phyloP scores from a whole-genome alignment of 192 early-diverging fungal species.

The Coemansia sp. region DNA sequence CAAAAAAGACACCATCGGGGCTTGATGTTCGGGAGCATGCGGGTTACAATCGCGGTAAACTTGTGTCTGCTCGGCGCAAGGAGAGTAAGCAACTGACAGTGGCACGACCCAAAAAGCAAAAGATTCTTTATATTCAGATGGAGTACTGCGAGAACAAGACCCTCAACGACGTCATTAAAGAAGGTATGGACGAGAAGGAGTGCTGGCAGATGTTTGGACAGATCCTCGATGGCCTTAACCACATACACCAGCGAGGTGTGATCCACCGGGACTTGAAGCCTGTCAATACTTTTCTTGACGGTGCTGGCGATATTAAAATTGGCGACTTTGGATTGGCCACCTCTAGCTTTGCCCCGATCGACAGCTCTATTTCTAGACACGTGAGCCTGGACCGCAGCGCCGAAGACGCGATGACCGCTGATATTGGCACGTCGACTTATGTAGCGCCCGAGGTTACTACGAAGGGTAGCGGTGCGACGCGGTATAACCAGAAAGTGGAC shows the following conservation, averaged over 20 bases:
- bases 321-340: conserved; percentile 97
- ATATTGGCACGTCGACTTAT: conserved; percentile 90
- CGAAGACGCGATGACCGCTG: conserved; percentile 72
- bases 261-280: conserved; percentile 78
- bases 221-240: conserved; percentile 86
- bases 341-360: conserved; percentile 47
- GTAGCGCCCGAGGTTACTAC: conserved; percentile 68
- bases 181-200: conserved; percentile 77
- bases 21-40: conserved; percentile 9
- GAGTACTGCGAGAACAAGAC: conserved; percentile 98
- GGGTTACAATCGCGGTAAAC: not conserved
- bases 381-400: conserved; percentile 32
- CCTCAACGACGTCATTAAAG: conserved; percentile 78
- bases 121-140: conserved; percentile 95
- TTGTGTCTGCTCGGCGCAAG: not conserved
- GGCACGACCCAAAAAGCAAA: not conserved
- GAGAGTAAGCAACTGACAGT: not conserved
- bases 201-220: conserved; percentile 87
- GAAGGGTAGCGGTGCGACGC: conserved; percentile 39
- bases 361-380: conserved; percentile 23
- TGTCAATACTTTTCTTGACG: conserved; percentile 69
- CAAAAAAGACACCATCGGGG: not conserved
- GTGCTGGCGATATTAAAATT: conserved; percentile 67
- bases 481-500: conserved; percentile 78
- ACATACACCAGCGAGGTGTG: conserved; percentile 87